A percentile compares a stretch with the other conserved stretches of the same genome.
Conservation (phyloP, 192 early-diverging fungal species). For the Backusella morwellensis region DNA sequence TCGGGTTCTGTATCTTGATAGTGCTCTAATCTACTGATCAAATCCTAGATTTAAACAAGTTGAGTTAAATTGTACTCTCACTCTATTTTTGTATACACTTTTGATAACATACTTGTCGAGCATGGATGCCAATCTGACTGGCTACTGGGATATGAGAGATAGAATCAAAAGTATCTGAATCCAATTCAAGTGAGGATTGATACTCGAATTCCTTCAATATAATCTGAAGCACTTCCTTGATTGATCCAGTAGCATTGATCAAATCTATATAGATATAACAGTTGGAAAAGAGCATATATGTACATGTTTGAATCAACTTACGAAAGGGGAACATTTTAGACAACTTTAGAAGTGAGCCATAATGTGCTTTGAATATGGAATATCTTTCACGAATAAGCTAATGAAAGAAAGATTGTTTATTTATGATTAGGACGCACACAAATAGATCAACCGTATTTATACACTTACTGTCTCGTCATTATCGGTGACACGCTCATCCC, state of each 20-base stretch:
- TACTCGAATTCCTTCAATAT: constrained; percentile 62
- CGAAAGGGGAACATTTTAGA: constrained; percentile 60
- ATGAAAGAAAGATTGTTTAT: background rate
- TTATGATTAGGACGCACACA: too few relatives aligned
- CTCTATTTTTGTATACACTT: background rate
- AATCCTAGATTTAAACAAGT: constrained; percentile 35
- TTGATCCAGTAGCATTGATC: constrained; percentile 54
- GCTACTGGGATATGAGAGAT: constrained; percentile 60
- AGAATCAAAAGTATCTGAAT: constrained; percentile 48
- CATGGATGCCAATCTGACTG: constrained; percentile 58
- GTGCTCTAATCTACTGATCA: constrained; percentile 53
- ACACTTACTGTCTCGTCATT: constrained; percentile 47
- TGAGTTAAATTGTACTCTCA: background rate
- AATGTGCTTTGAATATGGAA: constrained; percentile 57
- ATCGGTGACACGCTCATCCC: constrained; percentile 57
- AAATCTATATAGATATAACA: constrained; percentile 34
- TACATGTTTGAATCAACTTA: constrained; percentile 32
- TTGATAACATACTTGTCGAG: constrained; percentile 28
- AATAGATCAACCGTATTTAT: too few relatives aligned
- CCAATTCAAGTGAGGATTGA: constrained; percentile 49
- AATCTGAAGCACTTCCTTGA: constrained; percentile 56
- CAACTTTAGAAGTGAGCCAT: constrained; percentile 49
- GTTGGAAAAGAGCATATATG: background rate
- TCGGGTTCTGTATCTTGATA: constrained; percentile 51
- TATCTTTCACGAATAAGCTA: constrained; percentile 55